Evolutionary conservation across 2,329 filamentous ascomycete genomes (phyloP).

Genomic region (Fusarium nisikadoi): DNA sequence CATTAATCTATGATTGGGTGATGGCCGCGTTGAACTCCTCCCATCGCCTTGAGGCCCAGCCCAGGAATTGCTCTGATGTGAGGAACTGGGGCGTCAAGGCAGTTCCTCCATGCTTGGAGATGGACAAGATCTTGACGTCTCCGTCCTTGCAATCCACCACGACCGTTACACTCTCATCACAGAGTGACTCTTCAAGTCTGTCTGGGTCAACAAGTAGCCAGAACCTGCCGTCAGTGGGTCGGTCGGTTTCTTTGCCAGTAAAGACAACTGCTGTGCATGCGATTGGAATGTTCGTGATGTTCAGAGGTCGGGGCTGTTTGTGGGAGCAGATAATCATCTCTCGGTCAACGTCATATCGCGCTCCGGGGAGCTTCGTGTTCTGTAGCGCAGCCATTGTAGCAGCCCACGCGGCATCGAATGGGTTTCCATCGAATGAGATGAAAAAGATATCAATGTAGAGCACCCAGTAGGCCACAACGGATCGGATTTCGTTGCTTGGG

Average conservation of each 20-base stretch:
- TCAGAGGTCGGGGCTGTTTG: constrained; percentile 64
- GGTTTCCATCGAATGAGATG: constrained; percentile 90
- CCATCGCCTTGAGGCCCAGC: constrained; percentile 51
- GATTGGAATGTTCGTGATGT: constrained; percentile 74
- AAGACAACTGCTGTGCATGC: constrained; percentile 84
- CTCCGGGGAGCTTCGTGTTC: constrained; percentile 80
- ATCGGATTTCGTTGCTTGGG: constrained; percentile 51
- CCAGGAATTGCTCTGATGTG: constrained; percentile 70
- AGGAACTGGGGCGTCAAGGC: constrained; percentile 71
- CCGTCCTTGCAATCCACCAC: constrained; percentile 74
- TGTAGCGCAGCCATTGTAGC: constrained; percentile 82
- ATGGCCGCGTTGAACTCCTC: constrained; percentile 50
- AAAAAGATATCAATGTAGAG: constrained; percentile 96
- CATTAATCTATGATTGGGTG: constrained; percentile 43
- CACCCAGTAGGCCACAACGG: constrained; percentile 90
- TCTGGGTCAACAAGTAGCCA: constrained; percentile 93
- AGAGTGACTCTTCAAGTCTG: constrained; percentile 86
- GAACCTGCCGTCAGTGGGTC: constrained; percentile 58
- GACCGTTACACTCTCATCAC: constrained; percentile 83
- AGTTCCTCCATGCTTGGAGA: constrained; percentile 87
- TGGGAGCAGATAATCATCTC: constrained; percentile 82
- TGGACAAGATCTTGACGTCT: constrained; percentile 68
- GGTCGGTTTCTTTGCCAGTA: constrained; percentile 67
- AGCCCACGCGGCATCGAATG: constrained; percentile 91
- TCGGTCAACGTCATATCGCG: constrained; percentile 84